Base-by-base conservation (phyloP, 176 grass and related monocot genomes). In the Olyra latifolia region DNA sequence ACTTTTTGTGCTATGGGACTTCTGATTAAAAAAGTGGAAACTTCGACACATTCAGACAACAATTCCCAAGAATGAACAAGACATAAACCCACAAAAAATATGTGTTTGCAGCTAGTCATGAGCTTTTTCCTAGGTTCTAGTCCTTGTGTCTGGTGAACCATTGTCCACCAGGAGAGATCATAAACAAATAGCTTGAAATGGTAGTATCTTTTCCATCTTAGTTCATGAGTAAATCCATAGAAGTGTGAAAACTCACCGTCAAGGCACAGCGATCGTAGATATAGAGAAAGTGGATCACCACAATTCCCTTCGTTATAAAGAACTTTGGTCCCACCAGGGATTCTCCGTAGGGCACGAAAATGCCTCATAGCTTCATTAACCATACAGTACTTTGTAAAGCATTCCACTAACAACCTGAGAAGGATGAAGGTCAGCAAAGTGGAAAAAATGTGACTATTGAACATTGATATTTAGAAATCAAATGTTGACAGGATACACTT, bases 281-380 rank as follows among this genome's bases (percentile, higher is more conserved):
- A 98, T 27, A 98, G 92, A 83, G 95, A 98, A 88, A 98, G 89
- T 49, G 95, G 95, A 80, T 98, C 95, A 23, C 95, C 90, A 65
- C 89, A 92, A 55, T 91, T 92, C 62, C 95, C 95, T 83, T 91
- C 85, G 78, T 98, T 94, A 77, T 92, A 91, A 79, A 98, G 78
- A 87, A 94, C 77, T 71, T 79, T 83, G 77, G 88, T 94, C 77
- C 95, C 95, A 29, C 89, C 90, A 76, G 92, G 87, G 39, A 98
- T 90, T 81, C 85, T 98, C 80, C 64, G 87, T 62, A 98, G 84
- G 79, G 95, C 95, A 30, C 90, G 92, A 75, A 98, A 98, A 92
- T 98, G 95, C 5, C 95, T 91, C 66, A 98, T 84, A 78, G 95
- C 88, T 94, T 98, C 95, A 82, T 94, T 98, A 71, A 98, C 87